Base-by-base conservation (phyloP, 1,139 yeast species). In the Yamadazyma diospyri region DNA sequence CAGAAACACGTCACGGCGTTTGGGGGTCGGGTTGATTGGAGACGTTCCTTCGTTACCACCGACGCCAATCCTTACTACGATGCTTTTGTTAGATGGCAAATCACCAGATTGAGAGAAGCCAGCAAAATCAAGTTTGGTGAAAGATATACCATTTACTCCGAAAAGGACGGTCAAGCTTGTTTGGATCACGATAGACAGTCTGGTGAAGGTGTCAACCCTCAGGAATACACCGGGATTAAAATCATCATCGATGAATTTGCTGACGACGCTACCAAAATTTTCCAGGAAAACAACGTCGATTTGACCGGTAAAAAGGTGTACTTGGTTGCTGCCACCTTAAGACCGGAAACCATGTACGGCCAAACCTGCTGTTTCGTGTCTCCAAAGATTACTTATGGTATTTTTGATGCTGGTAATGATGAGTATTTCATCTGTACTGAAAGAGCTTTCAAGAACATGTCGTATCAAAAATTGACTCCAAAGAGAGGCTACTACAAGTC, bases 261-360 rank as follows among this genome's bases (percentile, higher is more conserved):
- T 60, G 59, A 64, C n/a, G 71, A 62, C 29, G 82, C 94, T 16
- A 51, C 61, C 35, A 62, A 67, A 32, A 50, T 57, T 14, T 65
- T 89, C 28, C 67, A 67, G 30, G 65, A 68, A 33, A 62, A 72
- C 28, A 59, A 59, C 22, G 69, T 79, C 39, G 70, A 69, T 36
- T 33, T 54, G 27, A 48, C 59, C 16, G 70, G 61, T 38, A 86
- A 85, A 64, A 81, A 79, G 47, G 72, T 88, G 25, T 88, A 60
- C 64, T 71, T 92, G 43, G 88, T 94, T 35, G 98, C 99, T 41
- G 98, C 98, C 23, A 92, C 98, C 48, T 78, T 94, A 51, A 83
- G 99, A 69, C 97, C 99, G 23, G 99, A 92, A 68, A 92, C 99
- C 48, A 87, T 94, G 97, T 89, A 89, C 54, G 98, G 97, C 45